Evolutionary conservation across 352 stramenopile species (phyloP).

Genomic region (Globisporangium cederbergense): DNA sequence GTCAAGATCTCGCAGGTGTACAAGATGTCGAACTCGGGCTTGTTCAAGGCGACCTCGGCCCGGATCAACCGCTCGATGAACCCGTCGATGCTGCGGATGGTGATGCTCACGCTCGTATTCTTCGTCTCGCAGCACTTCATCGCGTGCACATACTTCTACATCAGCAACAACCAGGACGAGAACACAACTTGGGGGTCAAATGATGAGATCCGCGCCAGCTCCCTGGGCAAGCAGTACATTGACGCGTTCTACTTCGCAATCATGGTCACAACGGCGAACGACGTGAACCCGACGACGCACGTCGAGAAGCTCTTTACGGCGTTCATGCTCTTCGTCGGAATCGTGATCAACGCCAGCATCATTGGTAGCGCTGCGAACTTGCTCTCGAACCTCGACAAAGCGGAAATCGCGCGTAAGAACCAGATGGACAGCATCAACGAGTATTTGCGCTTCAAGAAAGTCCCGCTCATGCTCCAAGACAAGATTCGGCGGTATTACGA

Average conservation of each 20-base stretch:
- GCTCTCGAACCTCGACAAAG: conserved; percentile 72
- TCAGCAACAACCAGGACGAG: conserved; percentile 34
- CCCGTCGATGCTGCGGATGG: conserved; percentile 61
- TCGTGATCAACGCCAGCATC: conserved; percentile 78
- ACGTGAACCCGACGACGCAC: conserved; percentile 47
- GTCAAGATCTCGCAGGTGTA: conserved; percentile 54
- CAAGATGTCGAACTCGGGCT: conserved; percentile 47
- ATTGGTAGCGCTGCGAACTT: conserved; percentile 76
- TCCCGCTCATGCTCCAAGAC: conserved; percentile 57
- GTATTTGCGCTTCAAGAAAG: conserved; percentile 81
- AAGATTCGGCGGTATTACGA: conserved; percentile 78
- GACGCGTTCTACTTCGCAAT: conserved; percentile 63
- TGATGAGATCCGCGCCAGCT: conserved; percentile 24
- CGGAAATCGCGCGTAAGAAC: conserved; percentile 68
- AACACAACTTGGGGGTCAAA: conserved; percentile 45
- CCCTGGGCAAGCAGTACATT: conserved; percentile 46
- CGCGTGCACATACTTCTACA: conserved; percentile 67
- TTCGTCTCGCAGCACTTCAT: conserved; percentile 74
- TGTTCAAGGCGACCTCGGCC: conserved; percentile 31
- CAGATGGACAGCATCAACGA: conserved; percentile 81
- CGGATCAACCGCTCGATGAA: conserved; percentile 68
- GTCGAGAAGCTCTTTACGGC: conserved; percentile 62
- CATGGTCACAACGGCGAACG: conserved; percentile 63
- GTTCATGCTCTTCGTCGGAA: conserved; percentile 71
- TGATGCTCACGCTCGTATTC: conserved; percentile 68